Evolutionary conservation across 177 flowering plant genomes (phyloP), one percentile per base, ranked within the genome.

Genomic region (Telopea speciosissima): DNA sequence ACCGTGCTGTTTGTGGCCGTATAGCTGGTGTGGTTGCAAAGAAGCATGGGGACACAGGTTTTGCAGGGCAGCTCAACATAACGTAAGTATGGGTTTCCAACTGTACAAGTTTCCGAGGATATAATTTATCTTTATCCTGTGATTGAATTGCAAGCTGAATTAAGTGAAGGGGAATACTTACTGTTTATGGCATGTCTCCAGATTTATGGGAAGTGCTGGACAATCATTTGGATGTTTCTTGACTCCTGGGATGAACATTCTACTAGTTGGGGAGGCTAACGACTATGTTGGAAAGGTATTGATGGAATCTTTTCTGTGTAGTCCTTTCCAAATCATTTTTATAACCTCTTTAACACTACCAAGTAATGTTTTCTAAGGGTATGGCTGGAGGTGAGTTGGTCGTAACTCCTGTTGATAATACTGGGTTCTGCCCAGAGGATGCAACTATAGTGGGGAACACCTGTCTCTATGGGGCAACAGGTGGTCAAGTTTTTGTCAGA

Each of bases 381-480:
- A 95, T 95, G 92, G 98, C 99, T 68, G 99, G 99, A 61, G 99
- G 99, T 21, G 99, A 95, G 76, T 62, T 91, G 79, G 89, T 90
- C 58, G 93, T 95, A 26, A 83, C 86, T 70, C 99, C 99, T 66
- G 89, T 84, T 24, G 97, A 90, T 52, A 84, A 75, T 59, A 82
- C 86, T 56, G 98, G 97, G n/a, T 95, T 91, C 77, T 44, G 67
- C 69, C 94, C 99, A 7, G 99, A 93, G 85, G 98, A 95, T 66
- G 96, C 99, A 68, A 82, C 99, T 12, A 93, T 95, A 69, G 97
- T 95, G 0, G 99, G 99, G 28, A 95, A 95, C 72, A 95, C 99
- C 60, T 95, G 99, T 79, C 83, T 95, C 54, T 95, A 93, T 79
- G 99, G 99, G 16, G 98, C 99, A 66, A 95, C 98, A 14, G 96